Evolutionary conservation across 2,329 filamentous ascomycete species (phyloP), one percentile per base, ranked within the genome.

Genomic region (Aaosphaeria arxii): DNA sequence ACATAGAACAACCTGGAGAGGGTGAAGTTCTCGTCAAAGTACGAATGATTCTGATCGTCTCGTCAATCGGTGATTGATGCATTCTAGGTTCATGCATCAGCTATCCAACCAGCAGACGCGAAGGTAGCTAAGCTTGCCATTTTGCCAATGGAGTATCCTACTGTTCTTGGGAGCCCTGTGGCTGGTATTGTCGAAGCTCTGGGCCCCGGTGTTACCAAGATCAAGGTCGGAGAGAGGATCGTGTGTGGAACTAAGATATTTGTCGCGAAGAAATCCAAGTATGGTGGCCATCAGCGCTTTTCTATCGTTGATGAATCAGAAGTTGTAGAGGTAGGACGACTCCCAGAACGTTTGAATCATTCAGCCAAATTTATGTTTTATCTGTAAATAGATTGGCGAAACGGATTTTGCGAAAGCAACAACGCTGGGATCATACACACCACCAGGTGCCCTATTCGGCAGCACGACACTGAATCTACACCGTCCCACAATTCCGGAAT

Each of bases 161-260:
- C 50, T 6, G 56, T 69, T 3, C 51, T 71, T 3, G 67, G 68
- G 3, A 52, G 52, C 24, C 51, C 57, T 1, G 57, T 66, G 7
- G 64, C 59, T 6, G 67, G 50, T 51, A 62, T 50, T 1, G 62
- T 74, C 1, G 59, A 64, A 6, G 62, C 59, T 4, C 49, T 71
- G 4, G 70, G 67, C 5, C 49, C 56, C 6, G 54, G 57, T 5
- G n/a, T n/a, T 9, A 61, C 69, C 7, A 59, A 59, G 9, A 62
- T 71, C 30, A 39, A 62, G 24, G 43, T 56, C 2, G 70, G 71
- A 3, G 67, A 73, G 39, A 63, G 67, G 11, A 56, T 74, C 2
- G 48, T 59, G 6, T 55, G 54, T 35, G 53, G 52, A 1, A 61
- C 53, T 2, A 59, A 60, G 44, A 31, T 58, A 7, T 56, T 58